Evolutionary conservation across 192 early-diverging fungal genomes (phyloP).

Genomic region (Hyaloraphidium curvatum): DNA sequence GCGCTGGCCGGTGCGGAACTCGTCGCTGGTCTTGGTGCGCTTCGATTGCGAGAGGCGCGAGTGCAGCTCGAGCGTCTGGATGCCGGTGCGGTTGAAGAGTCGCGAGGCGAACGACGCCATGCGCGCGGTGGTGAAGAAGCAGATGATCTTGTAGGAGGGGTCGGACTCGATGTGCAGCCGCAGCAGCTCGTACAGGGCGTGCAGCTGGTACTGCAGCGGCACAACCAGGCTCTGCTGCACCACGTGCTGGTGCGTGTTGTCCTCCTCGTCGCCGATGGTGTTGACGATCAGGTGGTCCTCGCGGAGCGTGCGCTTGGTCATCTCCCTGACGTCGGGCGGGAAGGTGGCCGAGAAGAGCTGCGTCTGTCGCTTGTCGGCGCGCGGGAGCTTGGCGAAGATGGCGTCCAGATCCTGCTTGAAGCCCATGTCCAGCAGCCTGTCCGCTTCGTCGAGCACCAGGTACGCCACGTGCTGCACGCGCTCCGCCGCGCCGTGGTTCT

Average conservation of each 20-base stretch:
- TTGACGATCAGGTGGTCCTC: constrained; percentile 51
- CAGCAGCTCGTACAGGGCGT: constrained; percentile 42
- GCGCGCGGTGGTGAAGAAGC: constrained; percentile 73
- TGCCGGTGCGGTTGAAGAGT: constrained; percentile 8
- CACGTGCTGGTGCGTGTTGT: constrained; percentile 58
- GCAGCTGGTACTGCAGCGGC: constrained; percentile 39
- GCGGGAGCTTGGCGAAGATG: constrained; percentile 40
- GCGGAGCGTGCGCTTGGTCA: constrained; percentile 43
- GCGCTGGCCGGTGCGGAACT: constrained; percentile 38
- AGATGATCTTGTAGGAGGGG: constrained; percentile 50
- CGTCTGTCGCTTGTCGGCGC: constrained; percentile 44
- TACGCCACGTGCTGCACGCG: background rate
- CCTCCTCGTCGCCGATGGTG: constrained; percentile 67
- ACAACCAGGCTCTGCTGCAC: constrained; percentile 55
- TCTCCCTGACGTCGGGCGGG: constrained; percentile 38
- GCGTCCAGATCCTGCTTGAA: constrained; percentile 68
- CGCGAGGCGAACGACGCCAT: constrained; percentile 29
- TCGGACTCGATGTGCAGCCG: constrained; percentile 31
- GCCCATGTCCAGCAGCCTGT: constrained; percentile 86
- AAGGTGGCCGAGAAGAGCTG: constrained; percentile 91
- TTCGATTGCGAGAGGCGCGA: constrained; percentile 54
- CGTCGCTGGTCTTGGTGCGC: constrained; percentile 46
- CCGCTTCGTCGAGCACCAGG: constrained; percentile 87
- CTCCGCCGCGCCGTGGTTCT: constrained; percentile 7
- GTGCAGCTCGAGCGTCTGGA: constrained; percentile 41